A percentile compares a stretch with the other conserved stretches of the same genome.
Conservation (phyloP, 805 yeast species). For the Ogataea trehalophila region DNA sequence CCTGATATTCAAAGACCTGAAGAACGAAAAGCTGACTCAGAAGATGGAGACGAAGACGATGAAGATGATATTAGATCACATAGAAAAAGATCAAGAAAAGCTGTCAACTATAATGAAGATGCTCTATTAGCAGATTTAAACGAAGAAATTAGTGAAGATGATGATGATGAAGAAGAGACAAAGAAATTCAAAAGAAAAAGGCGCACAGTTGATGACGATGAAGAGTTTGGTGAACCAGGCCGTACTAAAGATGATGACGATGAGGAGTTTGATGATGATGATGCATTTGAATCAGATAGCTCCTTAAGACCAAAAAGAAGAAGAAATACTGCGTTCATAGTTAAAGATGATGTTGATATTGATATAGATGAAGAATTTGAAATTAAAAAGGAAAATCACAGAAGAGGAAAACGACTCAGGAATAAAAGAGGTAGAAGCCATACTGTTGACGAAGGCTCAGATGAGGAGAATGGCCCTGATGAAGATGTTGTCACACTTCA, state of each 20-base stretch:
- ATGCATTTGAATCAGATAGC: constrained; percentile 14
- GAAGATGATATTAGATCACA: constrained; percentile 20
- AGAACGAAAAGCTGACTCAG: background rate
- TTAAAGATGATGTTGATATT: constrained; percentile 22
- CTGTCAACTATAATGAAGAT: constrained; percentile 32
- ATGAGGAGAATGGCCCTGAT: constrained; percentile 3
- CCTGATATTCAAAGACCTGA: constrained; percentile 11
- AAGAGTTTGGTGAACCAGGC: constrained; percentile 15
- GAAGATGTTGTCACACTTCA: constrained; percentile 37
- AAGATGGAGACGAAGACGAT: constrained; percentile 17
- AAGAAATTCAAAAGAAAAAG: constrained; percentile 10
- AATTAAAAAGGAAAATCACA: constrained; percentile 1
- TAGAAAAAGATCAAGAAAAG: constrained; percentile 26
- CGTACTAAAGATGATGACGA: constrained; percentile 20
- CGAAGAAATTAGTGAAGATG: constrained; percentile 21
- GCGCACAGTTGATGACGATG: constrained; percentile 19
- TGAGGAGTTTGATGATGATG: constrained; percentile 20
- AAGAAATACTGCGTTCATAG: constrained; percentile 20
- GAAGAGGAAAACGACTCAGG: constrained; percentile 5
- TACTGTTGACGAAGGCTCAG: background rate
- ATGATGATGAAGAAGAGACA: constrained; percentile 16
- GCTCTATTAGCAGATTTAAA: constrained; percentile 21
- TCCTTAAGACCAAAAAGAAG: constrained; percentile 18
- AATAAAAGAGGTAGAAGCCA: constrained; percentile 4
- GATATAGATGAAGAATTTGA: constrained; percentile 19